Base-by-base conservation (phyloP, 495 filamentous ascomycete species). In the Aspergillus bertholletiae region DNA sequence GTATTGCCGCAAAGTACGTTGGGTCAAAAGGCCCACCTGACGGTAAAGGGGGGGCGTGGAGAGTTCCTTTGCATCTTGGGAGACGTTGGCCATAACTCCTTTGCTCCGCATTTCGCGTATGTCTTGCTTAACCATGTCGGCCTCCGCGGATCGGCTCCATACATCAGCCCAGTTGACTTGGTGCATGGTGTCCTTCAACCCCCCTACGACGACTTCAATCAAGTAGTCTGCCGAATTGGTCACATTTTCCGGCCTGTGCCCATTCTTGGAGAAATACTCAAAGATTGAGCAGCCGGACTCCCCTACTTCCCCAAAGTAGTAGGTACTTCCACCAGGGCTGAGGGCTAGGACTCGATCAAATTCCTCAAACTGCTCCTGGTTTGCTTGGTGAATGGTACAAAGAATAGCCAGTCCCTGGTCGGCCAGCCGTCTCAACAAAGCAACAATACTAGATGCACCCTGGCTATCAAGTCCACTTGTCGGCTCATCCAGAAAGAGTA, bases 171-270 rank as follows among this genome's bases (percentile, higher is more conserved):
- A 95, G 66, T 92, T 73, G 47, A 76, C 82, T 18, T 79, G 73
- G 59, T 84, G 80, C 15, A 84, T 83, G 23, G 88, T 79, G 4
- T 84, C 74, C 24, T 83, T 74, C 57, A 82, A 81, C 37, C 89
- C 88, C 30, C 87, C 87, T 26, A 90, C 90, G 18, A 94, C 88
- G 1, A 87, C 84, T 54, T 96, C 91, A n/a, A 96, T 83, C 77
- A 96, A 90, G 68, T 82, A 93, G 61, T 95, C 91, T 2, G 90
- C 91, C 5, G 89, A 86, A 65, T 92, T 91, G 44, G 84, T 86
- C 57, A 61, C 72, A 56, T 56, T 65, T 46, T 50, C 66, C 46
- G 61, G 62, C 5, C 51, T 41, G 5, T 71, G 66, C 9, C 79
- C 78, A 30, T 80, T 57, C 27, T 64, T 66, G 6, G 55, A 58